phyloP scores from a whole-genome alignment of 73 alveolate genomes.

The Paramecium primaurelia region DNA sequence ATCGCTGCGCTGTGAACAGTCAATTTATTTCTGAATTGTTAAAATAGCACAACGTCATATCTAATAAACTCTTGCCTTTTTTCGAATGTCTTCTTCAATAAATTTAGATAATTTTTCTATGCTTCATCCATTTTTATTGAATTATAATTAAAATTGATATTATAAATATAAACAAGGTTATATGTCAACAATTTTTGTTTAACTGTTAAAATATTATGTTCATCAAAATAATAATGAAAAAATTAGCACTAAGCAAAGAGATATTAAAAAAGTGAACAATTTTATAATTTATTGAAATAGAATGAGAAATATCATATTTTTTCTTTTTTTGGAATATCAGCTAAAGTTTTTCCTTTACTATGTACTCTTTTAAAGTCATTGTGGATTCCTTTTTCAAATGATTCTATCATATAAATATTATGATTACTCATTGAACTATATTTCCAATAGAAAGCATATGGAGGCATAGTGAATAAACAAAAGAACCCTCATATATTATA shows the following conservation, averaged over 20 bases:
- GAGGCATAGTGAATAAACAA: background rate
- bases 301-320: background rate
- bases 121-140: slow-evolving; percentile 2
- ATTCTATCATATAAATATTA: background rate
- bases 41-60: background rate
- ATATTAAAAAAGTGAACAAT: background rate
- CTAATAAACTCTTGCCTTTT: background rate
- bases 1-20: slow-evolving; percentile 17
- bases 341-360: background rate
- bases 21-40: background rate
- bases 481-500: background rate
- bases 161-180: background rate
- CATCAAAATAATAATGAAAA: background rate
- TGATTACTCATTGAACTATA: background rate
- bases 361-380: background rate
- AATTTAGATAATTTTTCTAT: background rate
- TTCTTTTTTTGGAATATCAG: background rate
- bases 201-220: background rate
- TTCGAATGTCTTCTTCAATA: slow-evolving; percentile 7
- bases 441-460: slow-evolving; percentile 42
- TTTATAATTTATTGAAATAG: background rate
- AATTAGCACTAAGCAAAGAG: background rate
- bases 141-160: background rate
- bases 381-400: background rate
- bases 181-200: background rate